Evolutionary conservation across 192 early-diverging fungal species (phyloP), one percentile per base, ranked within the genome.

Genomic region (Podila verticillata): DNA sequence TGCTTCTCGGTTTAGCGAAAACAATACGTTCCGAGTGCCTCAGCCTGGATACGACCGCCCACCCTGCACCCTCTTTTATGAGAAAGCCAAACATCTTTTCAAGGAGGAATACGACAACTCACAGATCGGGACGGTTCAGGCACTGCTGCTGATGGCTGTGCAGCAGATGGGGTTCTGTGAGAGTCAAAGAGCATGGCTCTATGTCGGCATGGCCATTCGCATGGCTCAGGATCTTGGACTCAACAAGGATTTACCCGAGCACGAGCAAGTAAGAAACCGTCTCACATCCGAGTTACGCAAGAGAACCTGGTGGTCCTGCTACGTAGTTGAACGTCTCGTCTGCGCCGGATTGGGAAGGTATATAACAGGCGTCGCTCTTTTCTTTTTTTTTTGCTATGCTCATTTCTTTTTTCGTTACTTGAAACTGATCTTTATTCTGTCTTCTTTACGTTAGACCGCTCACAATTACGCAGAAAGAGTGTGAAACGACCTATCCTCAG

Each of bases 301-400:
- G 67, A 85, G 92, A 20, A 90, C 89, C 1, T 95, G 92, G 88
- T 95, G 93, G 93, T 88, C 89, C 24, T 92, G 91, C 72, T 95
- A 90, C 60, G 88, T 93, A 26, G 77, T 90, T 26, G 93, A 95
- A 72, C 86, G 91, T 29, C 84, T 91, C 63, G 82, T 86, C 51
- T 90, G 89, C 68, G 92, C 92, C 7, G 86, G 85, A n/a, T 82
- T 93, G 54, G 92, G 93, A 72, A 87, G 91, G 68, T 87, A 66
- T 86, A 75, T 17, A 31, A 51, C 24, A 1, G 5, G 5, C 32
- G 4, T 63, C 47, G 24, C 36, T 68, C 1, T 58, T 48, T 29
- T 57, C 20, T n/a, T 7, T 26, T 34, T 44, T 39, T 66, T 51
- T 19, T 70, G 87, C 83, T 3, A 80, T 12, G 0, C n/a, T n/a